Conservation (phyloP, 2,329 filamentous ascomycete genomes). For the Ustilaginoidea virens region DNA sequence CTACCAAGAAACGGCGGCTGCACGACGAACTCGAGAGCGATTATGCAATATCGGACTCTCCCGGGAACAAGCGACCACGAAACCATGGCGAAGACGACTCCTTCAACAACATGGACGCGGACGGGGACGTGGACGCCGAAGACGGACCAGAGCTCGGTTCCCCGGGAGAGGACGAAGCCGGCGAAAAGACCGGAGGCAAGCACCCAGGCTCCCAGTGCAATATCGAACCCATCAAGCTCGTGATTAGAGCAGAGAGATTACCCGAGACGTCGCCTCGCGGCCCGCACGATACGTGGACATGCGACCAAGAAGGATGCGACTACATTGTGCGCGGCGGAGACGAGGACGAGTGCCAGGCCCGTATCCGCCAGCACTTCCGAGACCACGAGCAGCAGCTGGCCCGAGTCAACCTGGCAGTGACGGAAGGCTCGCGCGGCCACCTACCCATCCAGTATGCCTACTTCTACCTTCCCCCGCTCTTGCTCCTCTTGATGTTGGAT, state of each 20-base stretch:
- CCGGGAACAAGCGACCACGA: conserved; percentile 20
- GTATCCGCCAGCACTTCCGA: conserved; percentile 44
- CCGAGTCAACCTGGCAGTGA: conserved; percentile 35
- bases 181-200: not conserved
- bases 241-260: conserved; percentile 32
- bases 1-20: conserved; percentile 31
- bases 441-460: conserved; percentile 40
- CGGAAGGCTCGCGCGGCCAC: conserved; percentile 38
- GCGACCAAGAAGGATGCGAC: conserved; percentile 46
- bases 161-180: conserved; percentile 2
- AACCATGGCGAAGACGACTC: conserved; percentile 13
- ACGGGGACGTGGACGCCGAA: conserved; percentile 12
- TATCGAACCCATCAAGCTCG: conserved; percentile 22
- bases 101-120: conserved; percentile 15
- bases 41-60: conserved; percentile 18
- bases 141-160: no score
- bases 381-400: conserved; percentile 41
- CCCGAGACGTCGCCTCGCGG: conserved; percentile 35
- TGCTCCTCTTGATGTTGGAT: conserved; percentile 12
- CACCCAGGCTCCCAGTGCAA: conserved; percentile 7
- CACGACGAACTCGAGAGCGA: conserved; percentile 22
- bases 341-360: conserved; percentile 33
- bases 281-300: conserved; percentile 50
- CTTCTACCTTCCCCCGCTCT: conserved; percentile 19
- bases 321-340: conserved; percentile 50